These are phyloP conservation scores for Termitomyces sp. DNA, from an alignment of 768 basidiomycete genomes.

Conservation along the genomic window DNA sequence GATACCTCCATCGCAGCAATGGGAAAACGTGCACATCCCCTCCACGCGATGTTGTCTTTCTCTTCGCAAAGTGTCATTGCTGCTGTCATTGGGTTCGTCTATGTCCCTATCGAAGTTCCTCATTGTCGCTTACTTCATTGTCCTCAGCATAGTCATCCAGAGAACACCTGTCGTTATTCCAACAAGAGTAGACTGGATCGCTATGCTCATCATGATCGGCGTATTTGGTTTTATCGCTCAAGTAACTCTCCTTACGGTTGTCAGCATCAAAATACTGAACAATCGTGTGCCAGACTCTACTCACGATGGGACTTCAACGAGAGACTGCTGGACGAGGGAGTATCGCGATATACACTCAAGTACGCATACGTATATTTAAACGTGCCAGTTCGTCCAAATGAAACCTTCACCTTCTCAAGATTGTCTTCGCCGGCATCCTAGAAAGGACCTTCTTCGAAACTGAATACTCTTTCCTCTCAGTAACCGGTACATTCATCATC, in stretches of 20 bases:
- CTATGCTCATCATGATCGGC: constrained; percentile 47
- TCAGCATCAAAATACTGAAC: neutral
- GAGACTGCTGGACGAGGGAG: constrained; percentile 47
- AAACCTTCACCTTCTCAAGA: constrained; percentile 27
- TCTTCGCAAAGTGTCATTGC: constrained; percentile 51
- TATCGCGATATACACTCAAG: constrained; percentile 49
- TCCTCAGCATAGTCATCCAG: constrained; percentile 41
- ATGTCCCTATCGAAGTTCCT: neutral
- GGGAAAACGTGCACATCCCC: constrained; percentile 70
- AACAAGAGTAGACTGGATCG: constrained; percentile 39
- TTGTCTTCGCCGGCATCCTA: constrained; percentile 65
- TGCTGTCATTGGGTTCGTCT: constrained; percentile 31
- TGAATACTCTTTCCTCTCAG: constrained; percentile 53
- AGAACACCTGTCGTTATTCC: constrained; percentile 45
- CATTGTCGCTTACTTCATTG: neutral
- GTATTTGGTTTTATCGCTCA: constrained; percentile 52
- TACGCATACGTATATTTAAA: neutral
- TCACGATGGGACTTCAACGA: constrained; percentile 57
- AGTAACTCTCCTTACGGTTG: constrained; percentile 49
- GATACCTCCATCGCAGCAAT: constrained; percentile 47
- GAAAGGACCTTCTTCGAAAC: constrained; percentile 66
- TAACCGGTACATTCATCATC: constrained; percentile 65
- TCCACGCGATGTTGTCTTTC: constrained; percentile 72
- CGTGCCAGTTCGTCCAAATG: neutral
- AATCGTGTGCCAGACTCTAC: constrained; percentile 32